Base-by-base conservation (phyloP, 495 filamentous ascomycete genomes). In the Penicillium mononematosum region DNA sequence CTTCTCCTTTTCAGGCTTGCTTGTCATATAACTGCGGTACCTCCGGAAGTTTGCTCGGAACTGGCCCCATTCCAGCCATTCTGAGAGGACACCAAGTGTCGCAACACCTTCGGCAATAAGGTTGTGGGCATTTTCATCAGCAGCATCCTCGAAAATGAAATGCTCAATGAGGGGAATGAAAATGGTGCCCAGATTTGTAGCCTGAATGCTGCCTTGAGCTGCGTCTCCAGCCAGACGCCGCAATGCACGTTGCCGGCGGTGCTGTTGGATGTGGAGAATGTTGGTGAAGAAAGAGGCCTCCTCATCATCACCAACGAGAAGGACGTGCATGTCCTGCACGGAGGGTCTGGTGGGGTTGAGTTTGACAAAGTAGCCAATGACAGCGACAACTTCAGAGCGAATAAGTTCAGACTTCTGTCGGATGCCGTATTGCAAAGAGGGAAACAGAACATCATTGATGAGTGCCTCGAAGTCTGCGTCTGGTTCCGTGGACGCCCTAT, bases 271-370 rank as follows among this genome's bases (percentile, higher is more conserved):
- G 56, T 95, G 91, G 14, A 98, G 79, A 41, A 96, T 83, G 59
- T 96, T 96, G 70, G 78, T 88, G 75, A 98, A 98, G 75, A 98
- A 96, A 8, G 88, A 94, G 3, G 91, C 88, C 65, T 97, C 91
- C 39, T 96, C 85, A 44, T 96, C 93, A 50, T 88, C 84, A 3
- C 79, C 83, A 34, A 86, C 83, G 32, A 93, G 82, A 22, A 98
- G 80, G 0, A 78, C 76, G 48, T 82, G 77, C 78, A 98, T 83
- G 66, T 96, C 95, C 32, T 80, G 76, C 41, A 96, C 81, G 43
- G 84, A 78, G 5, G 79, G 60, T 83, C 89, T 89, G 11, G 77
- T 63, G 3, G 88, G 81, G 60, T 92, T 85, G 41, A 82, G 71
- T 55, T 85, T 84, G 53, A 96, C 80, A 7, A 98, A 74, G 68